Evolutionary conservation across 2,329 filamentous ascomycete species (phyloP).

Genomic region (Curvularia sp.): DNA sequence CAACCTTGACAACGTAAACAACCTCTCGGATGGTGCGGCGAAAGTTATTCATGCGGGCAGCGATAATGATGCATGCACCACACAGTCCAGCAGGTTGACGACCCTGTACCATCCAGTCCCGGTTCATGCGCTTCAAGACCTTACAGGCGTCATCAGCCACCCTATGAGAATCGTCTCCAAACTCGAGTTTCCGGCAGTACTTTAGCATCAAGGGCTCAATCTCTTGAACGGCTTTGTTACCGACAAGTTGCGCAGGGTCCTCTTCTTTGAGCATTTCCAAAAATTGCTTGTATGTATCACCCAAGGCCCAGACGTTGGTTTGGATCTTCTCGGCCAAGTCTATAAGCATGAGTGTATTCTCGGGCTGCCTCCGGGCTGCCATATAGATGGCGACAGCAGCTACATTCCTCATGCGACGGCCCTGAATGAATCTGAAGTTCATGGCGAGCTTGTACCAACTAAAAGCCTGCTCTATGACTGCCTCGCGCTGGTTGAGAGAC

Average conservation of each 20-base stretch:
- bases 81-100: constrained; percentile 92
- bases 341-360: constrained; percentile 90
- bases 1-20: constrained; percentile 98
- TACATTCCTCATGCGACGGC: constrained; percentile 82
- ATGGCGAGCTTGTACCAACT: constrained; percentile 58
- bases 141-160: constrained; percentile 88
- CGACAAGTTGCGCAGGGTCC: constrained; percentile 52
- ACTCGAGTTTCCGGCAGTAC: constrained; percentile 91
- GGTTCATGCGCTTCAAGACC: constrained; percentile 89
- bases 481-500: constrained; percentile 49
- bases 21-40: constrained; percentile 90
- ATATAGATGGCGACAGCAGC: constrained; percentile 91
- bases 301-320: constrained; percentile 91
- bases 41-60: constrained; percentile 98
- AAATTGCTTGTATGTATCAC: constrained; percentile 85
- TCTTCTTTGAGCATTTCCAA: constrained; percentile 71
- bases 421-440: constrained; percentile 66
- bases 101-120: constrained; percentile 97
- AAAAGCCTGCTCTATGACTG: constrained; percentile 49
- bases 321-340: constrained; percentile 86
- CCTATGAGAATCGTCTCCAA: constrained; percentile 78
- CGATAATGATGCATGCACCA: constrained; percentile 91
- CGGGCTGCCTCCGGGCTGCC: constrained; percentile 78
- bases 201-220: constrained; percentile 90
- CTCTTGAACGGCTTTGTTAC: constrained; percentile 67